Base-by-base conservation (phyloP, 257 asterid genomes). In the Coffea canephora region DNA sequence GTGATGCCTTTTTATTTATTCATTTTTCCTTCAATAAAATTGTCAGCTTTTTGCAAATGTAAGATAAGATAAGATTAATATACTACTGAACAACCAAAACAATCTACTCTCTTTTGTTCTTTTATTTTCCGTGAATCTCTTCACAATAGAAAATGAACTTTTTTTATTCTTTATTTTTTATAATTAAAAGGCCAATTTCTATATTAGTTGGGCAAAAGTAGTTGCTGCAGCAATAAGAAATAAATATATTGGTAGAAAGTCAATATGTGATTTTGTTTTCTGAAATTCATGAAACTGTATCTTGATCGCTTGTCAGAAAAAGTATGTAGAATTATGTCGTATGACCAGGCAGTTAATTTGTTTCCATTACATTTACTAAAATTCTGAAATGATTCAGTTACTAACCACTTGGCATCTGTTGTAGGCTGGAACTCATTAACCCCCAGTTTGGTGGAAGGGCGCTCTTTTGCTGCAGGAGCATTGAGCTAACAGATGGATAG, bases 331-430 rank as follows among this genome's bases (percentile, higher is more conserved):
- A 4, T 8, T 36, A 19, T 16, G 74, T 18, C 39, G 48, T n/a
- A 5, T 19, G 12, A 18, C 64, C 50, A 8, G n/a, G 66, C 70
- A 45, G 23, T 70, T 41, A 14, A 34, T 54, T 11, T 78, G 49
- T 43, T 49, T 49, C 39, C 11, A 36, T 34, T 15, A 55, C 46
- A 34, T 27, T 39, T 41, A 7, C 69, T 41, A 66, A 59, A 68
- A 73, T 49, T 46, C 16, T 39, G 19, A 11, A 27, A 75, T 78
- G 69, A 34, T 68, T 21, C 55, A 49, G 41, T 54, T 34, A 85
- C 96, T 90, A 80, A 94, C 97, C 81, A 45, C 71, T 85, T 73
- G 86, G 81, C 69, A 49, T 77, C 71, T 82, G 83, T 69, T 55
- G 90, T 75, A 78, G 84, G 87, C 73, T 82, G 90, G 85, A 79